A percentile compares a stretch with the other conserved stretches of the same genome.
Conservation (phyloP, 1,139 yeast genomes). For the Nakaseomyces bracarensis region DNA sequence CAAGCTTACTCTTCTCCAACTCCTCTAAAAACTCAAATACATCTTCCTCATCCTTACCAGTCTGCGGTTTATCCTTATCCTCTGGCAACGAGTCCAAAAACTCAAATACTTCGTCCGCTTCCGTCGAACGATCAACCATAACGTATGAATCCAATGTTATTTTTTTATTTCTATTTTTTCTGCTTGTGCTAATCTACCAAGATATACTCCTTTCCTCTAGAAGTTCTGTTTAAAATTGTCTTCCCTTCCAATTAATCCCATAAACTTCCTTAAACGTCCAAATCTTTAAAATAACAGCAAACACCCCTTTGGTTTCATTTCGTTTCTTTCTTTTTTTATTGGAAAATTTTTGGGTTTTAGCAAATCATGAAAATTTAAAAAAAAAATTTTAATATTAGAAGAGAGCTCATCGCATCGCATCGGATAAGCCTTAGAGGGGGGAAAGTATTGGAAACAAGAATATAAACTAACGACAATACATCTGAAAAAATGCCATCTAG, state of each 20-base stretch:
- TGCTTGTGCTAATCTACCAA: neutral
- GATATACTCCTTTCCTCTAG: too few relatives aligned
- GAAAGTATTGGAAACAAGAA: too few relatives aligned
- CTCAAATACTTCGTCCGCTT: conserved; percentile 78
- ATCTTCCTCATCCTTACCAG: conserved; percentile 52
- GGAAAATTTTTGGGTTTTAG: neutral
- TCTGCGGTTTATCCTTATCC: conserved; percentile 36
- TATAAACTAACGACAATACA: neutral
- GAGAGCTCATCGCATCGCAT: conserved; percentile 3
- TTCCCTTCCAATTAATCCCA: too few relatives aligned
- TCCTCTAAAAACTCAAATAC: conserved; percentile 84
- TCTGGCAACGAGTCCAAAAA: conserved; percentile 85
- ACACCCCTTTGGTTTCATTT: neutral
- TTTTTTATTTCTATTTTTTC: neutral
- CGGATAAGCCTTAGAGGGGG: too few relatives aligned
- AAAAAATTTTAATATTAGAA: neutral
- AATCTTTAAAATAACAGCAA: too few relatives aligned
- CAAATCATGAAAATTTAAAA: too few relatives aligned
- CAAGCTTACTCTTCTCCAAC: conserved; percentile 41
- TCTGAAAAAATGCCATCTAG: conserved; percentile 55
- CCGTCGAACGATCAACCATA: conserved; percentile 17
- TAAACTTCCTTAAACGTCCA: too few relatives aligned
- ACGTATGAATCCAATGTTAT: neutral
- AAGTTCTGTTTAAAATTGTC: too few relatives aligned
- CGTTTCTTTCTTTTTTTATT: neutral